A percentile compares a stretch with the other conserved stretches of the same genome.
These are phyloP conservation scores for Orbilia blumenaviensis DNA, from an alignment of 2,329 filamentous ascomycete genomes.

Conservation along the genomic window DNA sequence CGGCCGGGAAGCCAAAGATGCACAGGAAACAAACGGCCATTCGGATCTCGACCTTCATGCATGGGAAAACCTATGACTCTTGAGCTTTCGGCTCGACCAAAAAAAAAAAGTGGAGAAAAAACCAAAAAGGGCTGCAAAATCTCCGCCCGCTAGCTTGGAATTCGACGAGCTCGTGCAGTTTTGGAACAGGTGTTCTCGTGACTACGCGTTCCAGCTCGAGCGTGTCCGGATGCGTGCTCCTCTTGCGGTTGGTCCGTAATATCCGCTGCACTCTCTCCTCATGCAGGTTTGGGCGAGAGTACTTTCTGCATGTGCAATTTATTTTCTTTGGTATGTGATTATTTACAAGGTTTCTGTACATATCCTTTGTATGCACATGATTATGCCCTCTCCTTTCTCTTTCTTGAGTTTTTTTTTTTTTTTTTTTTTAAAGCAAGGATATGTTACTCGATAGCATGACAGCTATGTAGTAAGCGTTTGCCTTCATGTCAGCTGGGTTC, in stretches of 20 bases:
- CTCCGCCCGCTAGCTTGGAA: neutral
- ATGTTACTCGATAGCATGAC: too few species aligned
- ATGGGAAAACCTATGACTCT: neutral
- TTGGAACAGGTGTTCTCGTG: neutral
- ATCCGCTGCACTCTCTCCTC: too few species aligned
- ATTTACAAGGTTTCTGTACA: slow-evolving; percentile 5
- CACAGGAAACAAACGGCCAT: neutral
- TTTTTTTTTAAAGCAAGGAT: too few species aligned
- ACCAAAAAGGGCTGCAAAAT: slow-evolving; percentile 14
- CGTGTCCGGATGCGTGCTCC: slow-evolving; percentile 8
- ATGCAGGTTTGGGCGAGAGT: too few species aligned
- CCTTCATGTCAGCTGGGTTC: too few species aligned
- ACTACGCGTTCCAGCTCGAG: slow-evolving; percentile 4
- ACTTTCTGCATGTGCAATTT: too few species aligned
- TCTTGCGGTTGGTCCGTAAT: slow-evolving; percentile 1
- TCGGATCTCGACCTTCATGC: neutral
- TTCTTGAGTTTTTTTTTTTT: too few species aligned
- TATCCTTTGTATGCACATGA: too few species aligned
- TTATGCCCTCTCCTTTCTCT: neutral
- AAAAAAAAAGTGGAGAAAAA: neutral
- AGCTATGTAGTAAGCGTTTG: too few species aligned
- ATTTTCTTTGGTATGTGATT: slow-evolving; percentile 2
- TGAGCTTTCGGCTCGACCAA: too few species aligned
- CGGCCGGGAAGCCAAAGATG: slow-evolving; percentile 1
- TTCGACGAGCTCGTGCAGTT: slow-evolving; percentile 2